Evolutionary conservation across 2,329 filamentous ascomycete species (phyloP).

Genomic region (Arthrobotrys sinensis): DNA sequence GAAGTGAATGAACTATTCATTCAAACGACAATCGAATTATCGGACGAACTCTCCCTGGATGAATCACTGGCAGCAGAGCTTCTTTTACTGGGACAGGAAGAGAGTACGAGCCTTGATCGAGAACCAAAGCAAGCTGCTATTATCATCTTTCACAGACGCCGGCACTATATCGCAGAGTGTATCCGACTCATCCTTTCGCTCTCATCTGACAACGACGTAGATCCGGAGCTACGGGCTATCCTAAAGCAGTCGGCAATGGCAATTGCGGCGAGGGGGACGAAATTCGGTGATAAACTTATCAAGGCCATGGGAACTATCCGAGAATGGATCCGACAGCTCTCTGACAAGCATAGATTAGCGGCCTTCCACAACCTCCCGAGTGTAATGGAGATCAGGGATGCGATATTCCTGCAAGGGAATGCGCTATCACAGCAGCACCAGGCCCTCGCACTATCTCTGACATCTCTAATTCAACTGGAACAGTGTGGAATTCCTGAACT

Average conservation of each 20-base stretch:
- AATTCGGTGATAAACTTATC: constrained; percentile 75
- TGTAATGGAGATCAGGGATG: constrained; percentile 72
- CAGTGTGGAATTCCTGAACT: constrained; percentile 82
- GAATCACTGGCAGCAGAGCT: constrained; percentile 86
- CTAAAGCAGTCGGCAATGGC: constrained; percentile 74
- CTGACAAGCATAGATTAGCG: constrained; percentile 82
- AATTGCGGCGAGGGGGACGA: constrained; percentile 70
- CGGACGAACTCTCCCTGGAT: constrained; percentile 90
- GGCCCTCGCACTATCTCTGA: constrained; percentile 83
- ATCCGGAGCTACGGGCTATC: constrained; percentile 71
- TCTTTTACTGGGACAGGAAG: constrained; percentile 80
- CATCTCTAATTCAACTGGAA: constrained; percentile 82
- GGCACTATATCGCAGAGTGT: constrained; percentile 86
- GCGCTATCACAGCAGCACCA: constrained; percentile 93
- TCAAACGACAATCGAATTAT: constrained; percentile 83
- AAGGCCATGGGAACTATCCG: constrained; percentile 82
- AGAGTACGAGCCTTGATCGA: constrained; percentile 78
- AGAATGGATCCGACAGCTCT: constrained; percentile 80
- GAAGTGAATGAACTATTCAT: constrained; percentile 89
- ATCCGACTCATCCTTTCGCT: constrained; percentile 83
- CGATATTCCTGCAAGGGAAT: constrained; percentile 82
- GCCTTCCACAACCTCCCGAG: constrained; percentile 79
- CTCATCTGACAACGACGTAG: constrained; percentile 73
- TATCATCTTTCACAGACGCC: constrained; percentile 88
- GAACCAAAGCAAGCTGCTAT: constrained; percentile 83